Evolutionary conservation across 192 early-diverging fungal species (phyloP).

Genomic region (Allomyces javanicus): DNA sequence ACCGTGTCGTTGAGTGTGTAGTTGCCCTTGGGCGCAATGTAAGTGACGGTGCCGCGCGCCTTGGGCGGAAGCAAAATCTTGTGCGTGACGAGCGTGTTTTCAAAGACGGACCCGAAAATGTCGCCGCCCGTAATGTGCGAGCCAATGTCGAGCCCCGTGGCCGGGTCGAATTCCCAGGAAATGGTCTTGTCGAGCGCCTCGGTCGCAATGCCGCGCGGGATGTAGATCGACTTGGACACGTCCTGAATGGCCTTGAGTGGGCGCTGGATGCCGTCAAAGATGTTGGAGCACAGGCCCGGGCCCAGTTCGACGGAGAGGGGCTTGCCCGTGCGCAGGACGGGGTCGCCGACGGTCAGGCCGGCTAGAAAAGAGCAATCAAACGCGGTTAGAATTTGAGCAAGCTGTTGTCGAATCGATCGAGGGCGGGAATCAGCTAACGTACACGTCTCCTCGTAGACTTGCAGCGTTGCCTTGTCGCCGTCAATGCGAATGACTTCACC

Average conservation of each 20-base stretch:
- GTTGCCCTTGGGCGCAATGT: constrained; percentile 76
- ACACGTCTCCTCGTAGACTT: constrained; percentile 99
- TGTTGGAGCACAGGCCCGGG: constrained; percentile 77
- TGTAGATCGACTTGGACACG: constrained; percentile 86
- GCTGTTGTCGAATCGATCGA: not conserved
- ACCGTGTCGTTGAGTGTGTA: constrained; percentile 86
- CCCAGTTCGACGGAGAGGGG: constrained; percentile 97
- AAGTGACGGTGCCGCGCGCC: constrained; percentile 82
- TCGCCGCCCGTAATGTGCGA: constrained; percentile 98
- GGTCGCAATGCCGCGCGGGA: constrained; percentile 97
- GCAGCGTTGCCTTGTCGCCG: constrained; percentile 96
- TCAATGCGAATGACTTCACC: constrained; percentile 99
- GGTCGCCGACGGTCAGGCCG: constrained; percentile 96
- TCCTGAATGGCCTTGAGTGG: constrained; percentile 91
- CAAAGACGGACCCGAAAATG: constrained; percentile 80
- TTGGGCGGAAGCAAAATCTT: constrained; percentile 89
- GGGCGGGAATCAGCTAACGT: constrained; percentile 5
- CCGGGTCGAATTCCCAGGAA: constrained; percentile 88
- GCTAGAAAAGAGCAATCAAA: constrained; percentile 22
- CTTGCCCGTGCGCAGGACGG: constrained; percentile 92
- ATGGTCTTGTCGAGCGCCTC: constrained; percentile 80
- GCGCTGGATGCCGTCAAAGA: constrained; percentile 98
- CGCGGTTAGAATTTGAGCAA: not conserved
- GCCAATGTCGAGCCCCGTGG: constrained; percentile 42
- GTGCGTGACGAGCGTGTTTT: constrained; percentile 90